These are phyloP conservation scores for Cairneyella variabilis DNA, from an alignment of 495 filamentous ascomycete genomes.

Conservation along the genomic window DNA sequence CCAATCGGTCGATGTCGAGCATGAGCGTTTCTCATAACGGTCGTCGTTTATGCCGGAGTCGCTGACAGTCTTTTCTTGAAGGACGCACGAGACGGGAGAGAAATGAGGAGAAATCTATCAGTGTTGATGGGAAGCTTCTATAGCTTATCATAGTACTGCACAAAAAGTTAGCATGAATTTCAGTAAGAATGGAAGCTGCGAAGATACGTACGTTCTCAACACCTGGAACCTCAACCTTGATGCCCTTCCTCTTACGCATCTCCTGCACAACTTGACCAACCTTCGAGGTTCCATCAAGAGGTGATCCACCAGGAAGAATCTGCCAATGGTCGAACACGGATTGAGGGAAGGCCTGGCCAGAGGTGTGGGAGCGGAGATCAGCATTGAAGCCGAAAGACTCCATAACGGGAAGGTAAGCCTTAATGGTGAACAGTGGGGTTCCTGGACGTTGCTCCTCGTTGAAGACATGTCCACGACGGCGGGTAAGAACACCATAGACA, in stretches of 20 bases:
- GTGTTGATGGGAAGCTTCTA: slow-evolving; percentile 44
- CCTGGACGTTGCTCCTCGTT: slow-evolving; percentile 95
- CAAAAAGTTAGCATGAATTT: slow-evolving; percentile 45
- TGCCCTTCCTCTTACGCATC: slow-evolving; percentile 98
- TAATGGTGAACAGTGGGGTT: slow-evolving; percentile 99
- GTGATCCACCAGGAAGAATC: slow-evolving; percentile 88
- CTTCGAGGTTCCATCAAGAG: slow-evolving; percentile 82
- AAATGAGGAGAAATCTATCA: slow-evolving; percentile 24
- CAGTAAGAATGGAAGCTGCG: background rate
- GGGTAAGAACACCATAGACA: slow-evolving; percentile 99
- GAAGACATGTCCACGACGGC: slow-evolving; percentile 98
- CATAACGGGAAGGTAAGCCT: slow-evolving; percentile 98
- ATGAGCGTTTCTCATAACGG: slow-evolving; percentile 8
- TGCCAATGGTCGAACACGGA: slow-evolving; percentile 98
- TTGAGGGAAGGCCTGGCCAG: slow-evolving; percentile 98
- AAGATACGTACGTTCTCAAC: slow-evolving; percentile 81
- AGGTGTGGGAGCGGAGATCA: slow-evolving; percentile 89
- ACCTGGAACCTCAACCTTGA: slow-evolving; percentile 90
- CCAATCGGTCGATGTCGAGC: slow-evolving; percentile 9
- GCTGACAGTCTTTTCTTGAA: slow-evolving; percentile 11
- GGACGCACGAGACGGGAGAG: slow-evolving; percentile 13
- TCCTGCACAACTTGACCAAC: slow-evolving; percentile 78
- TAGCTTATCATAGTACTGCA: slow-evolving; percentile 98
- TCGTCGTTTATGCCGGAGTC: slow-evolving; percentile 21
- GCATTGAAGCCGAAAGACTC: slow-evolving; percentile 99